phyloP scores from a whole-genome alignment of 441 rosid species.

The Biscutella laevigata region DNA sequence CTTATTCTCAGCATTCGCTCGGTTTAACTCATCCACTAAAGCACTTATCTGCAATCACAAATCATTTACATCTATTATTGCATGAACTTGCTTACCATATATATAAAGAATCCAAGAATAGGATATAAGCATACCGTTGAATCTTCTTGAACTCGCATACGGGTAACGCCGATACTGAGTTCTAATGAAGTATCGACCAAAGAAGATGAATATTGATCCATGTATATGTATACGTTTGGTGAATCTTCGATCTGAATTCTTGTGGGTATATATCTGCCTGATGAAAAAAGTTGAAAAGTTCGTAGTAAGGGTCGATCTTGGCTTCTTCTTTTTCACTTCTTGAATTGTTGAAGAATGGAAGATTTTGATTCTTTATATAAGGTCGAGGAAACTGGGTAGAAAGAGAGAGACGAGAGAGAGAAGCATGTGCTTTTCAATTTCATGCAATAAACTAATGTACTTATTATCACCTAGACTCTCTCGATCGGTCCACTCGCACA shows the following conservation, averaged over 20 bases:
- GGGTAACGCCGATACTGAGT: slow-evolving; percentile 49
- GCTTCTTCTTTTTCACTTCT: slow-evolving; percentile 13
- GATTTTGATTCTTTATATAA: slow-evolving; percentile 22
- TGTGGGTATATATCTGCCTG: too few species aligned
- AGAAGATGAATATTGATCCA: slow-evolving; percentile 28
- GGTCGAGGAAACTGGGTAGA: slow-evolving; percentile 36
- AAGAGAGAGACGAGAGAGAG: slow-evolving; percentile 7
- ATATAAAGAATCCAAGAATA: neutral
- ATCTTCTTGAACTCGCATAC: slow-evolving; percentile 30
- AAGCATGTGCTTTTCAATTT: slow-evolving; percentile 21
- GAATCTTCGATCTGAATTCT: slow-evolving; percentile 15
- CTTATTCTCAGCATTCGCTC: slow-evolving; percentile 78
- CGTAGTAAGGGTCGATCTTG: slow-evolving; percentile 12
- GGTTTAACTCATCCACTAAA: slow-evolving; percentile 68
- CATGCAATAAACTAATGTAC: slow-evolving; percentile 26
- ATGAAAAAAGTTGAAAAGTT: slow-evolving; percentile 19
- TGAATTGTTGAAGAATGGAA: slow-evolving; percentile 16
- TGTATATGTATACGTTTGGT: neutral
- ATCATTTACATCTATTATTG: too few species aligned
- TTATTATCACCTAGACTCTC: slow-evolving; percentile 10
- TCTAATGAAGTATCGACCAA: slow-evolving; percentile 66
- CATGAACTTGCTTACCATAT: too few species aligned
- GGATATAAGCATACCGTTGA: slow-evolving; percentile 24
- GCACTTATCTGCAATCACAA: slow-evolving; percentile 25
- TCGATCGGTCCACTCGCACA: neutral